Base-by-base conservation (phyloP, 495 filamentous ascomycete genomes). In the Pseudomonodictys pantanalensis region DNA sequence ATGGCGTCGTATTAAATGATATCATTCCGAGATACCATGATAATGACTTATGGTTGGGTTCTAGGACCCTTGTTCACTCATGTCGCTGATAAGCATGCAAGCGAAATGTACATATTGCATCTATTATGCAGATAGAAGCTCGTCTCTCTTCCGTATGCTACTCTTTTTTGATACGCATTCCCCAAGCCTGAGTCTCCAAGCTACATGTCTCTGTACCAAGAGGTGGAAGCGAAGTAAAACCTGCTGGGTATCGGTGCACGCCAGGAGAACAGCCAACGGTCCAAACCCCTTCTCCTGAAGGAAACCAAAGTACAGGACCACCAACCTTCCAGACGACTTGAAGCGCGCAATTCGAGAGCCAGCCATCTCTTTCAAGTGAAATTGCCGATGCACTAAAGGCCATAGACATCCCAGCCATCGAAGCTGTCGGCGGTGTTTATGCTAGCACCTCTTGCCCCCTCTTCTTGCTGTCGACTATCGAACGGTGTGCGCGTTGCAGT, bases 331-430 rank as follows among this genome's bases (percentile, higher is more conserved):
- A 41, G 15, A n/a, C 38, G 32, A 8, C 15, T 35, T 15, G 20
- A 41, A 15, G 15, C 15, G 38, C 4, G 20, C 3, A 5, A 41
- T 15, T 12, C 38, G 3, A 15, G 38, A 41, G 15, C 38, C 38
- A 18, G 38, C 12, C 12, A 3, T 15, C 38, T n/a, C n/a, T n/a
- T n/a, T n/a, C n/a, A n/a, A n/a, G n/a, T n/a, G n/a, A n/a, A n/a
- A n/a, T 29, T 52, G 41, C 39, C 41, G 20, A 60, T 47, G 49
- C 57, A 52, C 54, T n/a, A 23, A 42, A 60, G 42, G 48, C 57
- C 57, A 22, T 70, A 66, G 35, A 62, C 52, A 17, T 65, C 62
- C 68, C 68, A 71, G 18, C 56, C 68, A 56, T 64, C 62, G 22
- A 71, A 58, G n/a, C 42, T 42, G 11, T 25, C 50, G 15, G 59